A percentile compares a stretch with the other conserved stretches of the same genome.
phyloP scores from a whole-genome alignment of 768 basidiomycete species.

The Phlebiopsis gigantea region DNA sequence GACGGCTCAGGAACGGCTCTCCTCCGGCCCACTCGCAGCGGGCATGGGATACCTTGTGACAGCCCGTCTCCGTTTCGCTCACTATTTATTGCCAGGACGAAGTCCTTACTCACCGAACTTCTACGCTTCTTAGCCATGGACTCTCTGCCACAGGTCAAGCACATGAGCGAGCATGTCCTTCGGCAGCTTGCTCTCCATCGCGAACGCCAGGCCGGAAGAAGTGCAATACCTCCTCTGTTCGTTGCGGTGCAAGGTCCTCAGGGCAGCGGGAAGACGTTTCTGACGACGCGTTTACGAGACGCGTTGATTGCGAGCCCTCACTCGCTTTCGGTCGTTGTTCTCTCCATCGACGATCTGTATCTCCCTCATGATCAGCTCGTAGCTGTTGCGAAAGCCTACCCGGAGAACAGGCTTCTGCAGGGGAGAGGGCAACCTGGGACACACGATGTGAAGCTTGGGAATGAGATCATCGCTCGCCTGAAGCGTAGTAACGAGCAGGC shows the following conservation, averaged over 20 bases:
- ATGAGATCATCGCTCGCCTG: slow-evolving; percentile 45
- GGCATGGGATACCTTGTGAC: neutral
- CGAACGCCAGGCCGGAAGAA: slow-evolving; percentile 10
- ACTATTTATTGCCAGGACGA: neutral
- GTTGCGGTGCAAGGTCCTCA: slow-evolving; percentile 91
- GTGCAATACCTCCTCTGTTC: slow-evolving; percentile 53
- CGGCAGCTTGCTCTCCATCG: slow-evolving; percentile 31
- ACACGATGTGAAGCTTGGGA: slow-evolving; percentile 73
- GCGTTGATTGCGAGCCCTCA: slow-evolving; percentile 36
- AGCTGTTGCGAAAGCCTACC: slow-evolving; percentile 47
- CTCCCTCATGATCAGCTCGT: slow-evolving; percentile 61
- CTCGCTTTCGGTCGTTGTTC: slow-evolving; percentile 49
- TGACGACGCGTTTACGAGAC: slow-evolving; percentile 53
- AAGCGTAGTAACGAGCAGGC: slow-evolving; percentile 31
- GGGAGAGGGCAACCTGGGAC: slow-evolving; percentile 95
- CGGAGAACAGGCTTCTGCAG: slow-evolving; percentile 59
- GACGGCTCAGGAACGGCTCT: neutral
- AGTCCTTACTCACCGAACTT: neutral
- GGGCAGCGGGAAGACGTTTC: slow-evolving; percentile 87
- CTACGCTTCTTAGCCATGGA: neutral
- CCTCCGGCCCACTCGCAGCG: neutral
- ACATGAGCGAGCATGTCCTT: slow-evolving; percentile 35
- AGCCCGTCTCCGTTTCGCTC: neutral
- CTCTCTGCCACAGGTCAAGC: slow-evolving; percentile 30
- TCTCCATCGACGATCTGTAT: slow-evolving; percentile 87